Evolutionary conservation across 2,329 filamentous ascomycete species (phyloP).

Genomic region (Colletotrichum sp.): DNA sequence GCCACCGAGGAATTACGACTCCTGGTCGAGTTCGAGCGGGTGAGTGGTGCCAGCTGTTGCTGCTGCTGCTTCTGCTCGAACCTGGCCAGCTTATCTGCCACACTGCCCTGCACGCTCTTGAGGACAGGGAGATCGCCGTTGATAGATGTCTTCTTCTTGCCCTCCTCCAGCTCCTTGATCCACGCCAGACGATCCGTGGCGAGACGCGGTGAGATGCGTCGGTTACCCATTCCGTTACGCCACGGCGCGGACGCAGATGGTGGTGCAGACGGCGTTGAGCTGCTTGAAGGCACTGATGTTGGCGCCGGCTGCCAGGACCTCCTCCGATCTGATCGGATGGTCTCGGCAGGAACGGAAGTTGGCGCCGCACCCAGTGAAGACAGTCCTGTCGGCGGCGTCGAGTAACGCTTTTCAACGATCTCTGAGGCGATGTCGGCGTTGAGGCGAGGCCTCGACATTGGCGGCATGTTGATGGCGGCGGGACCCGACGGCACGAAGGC

Average conservation of each 20-base stretch:
- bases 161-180: conserved; percentile 13
- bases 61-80: conserved; percentile 8
- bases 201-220: neutral
- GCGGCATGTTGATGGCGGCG: neutral
- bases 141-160: neutral
- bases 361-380: neutral
- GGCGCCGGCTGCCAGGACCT: conserved; percentile 9
- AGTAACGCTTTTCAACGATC: conserved; percentile 3
- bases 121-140: conserved; percentile 7
- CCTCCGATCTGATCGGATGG: neutral
- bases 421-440: neutral
- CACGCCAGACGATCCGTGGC: conserved; percentile 8
- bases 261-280: neutral
- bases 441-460: neutral
- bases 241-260: conserved; percentile 8
- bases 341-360: neutral
- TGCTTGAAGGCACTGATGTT: neutral
- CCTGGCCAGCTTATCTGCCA: conserved; percentile 11
- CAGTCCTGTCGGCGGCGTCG: neutral
- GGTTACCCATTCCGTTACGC: neutral
- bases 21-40: conserved; percentile 9
- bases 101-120: conserved; percentile 8
- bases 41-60: neutral
- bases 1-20: conserved; percentile 4
- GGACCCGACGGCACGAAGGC: neutral